Evolutionary conservation across 179 eudicot genomes (phyloP).

Genomic region (Drosera spatulata): DNA sequence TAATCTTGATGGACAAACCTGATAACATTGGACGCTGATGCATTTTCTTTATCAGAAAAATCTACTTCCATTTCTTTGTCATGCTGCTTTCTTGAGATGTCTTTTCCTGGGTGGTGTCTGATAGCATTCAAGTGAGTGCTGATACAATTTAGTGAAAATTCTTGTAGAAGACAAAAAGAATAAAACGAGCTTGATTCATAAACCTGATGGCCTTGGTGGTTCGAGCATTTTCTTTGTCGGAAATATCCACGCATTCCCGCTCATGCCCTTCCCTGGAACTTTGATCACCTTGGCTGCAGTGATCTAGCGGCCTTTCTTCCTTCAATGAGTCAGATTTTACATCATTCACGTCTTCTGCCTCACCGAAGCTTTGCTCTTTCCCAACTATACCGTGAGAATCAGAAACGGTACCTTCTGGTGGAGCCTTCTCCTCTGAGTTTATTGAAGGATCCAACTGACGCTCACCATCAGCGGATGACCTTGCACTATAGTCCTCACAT

Average conservation of each 20-base stretch:
- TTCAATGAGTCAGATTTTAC: constrained; percentile 1
- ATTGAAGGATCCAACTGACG: constrained; percentile 10
- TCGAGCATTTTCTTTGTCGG: constrained; percentile 71
- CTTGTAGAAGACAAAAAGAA: too few species aligned
- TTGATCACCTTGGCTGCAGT: constrained; percentile 8
- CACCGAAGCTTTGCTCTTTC: constrained; percentile 8
- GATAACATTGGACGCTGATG: constrained; percentile 33
- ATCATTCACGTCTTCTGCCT: constrained; percentile 5
- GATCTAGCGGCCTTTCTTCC: constrained; percentile 5
- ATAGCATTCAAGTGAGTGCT: too few species aligned
- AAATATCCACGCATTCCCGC: constrained; percentile 17
- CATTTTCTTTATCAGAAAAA: too few species aligned
- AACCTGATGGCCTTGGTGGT: constrained; percentile 21
- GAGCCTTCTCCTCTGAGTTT: constrained; percentile 3
- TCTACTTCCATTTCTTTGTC: too few species aligned
- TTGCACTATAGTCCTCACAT: constrained; percentile 8
- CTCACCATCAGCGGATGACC: constrained; percentile 5
- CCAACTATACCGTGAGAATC: constrained; percentile 1
- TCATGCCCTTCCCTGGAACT: constrained; percentile 10
- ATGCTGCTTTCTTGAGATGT: too few species aligned
- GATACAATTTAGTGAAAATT: too few species aligned
- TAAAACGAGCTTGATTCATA: neutral
- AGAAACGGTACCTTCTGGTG: constrained; percentile 9
- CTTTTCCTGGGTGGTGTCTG: too few species aligned
- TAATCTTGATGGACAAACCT: constrained; percentile 31